Percentiles rank a stretch among this genome's conserved stretches.
These are phyloP conservation scores for Aphanomyces cochlioides DNA, from an alignment of 352 stramenopile species.

Conservation along the genomic window DNA sequence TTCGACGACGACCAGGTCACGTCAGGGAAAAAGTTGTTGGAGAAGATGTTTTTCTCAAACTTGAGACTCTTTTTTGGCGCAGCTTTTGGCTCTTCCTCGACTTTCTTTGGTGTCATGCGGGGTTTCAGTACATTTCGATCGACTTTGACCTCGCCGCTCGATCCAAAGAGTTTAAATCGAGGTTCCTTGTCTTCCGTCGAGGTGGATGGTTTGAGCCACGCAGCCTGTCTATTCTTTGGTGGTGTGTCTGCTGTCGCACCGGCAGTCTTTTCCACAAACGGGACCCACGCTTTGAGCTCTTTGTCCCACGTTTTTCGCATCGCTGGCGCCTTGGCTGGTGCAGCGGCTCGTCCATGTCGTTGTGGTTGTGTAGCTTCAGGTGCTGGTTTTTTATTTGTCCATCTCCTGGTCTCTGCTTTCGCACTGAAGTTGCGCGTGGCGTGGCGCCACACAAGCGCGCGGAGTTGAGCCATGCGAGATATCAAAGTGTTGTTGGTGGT, in stretches of 20 bases:
- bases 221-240: not conserved
- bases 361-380: not conserved
- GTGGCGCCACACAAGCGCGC: not conserved
- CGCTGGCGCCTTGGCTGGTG: not conserved
- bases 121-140: not conserved
- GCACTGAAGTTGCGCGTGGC: not conserved
- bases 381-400: not conserved
- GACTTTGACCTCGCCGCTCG: slow-evolving; percentile 14
- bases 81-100: not conserved
- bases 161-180: slow-evolving; percentile 24
- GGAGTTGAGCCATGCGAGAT: slow-evolving; percentile 18
- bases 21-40: slow-evolving; percentile 64
- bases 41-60: slow-evolving; percentile 85
- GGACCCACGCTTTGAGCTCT: slow-evolving; percentile 26
- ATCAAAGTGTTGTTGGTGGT: not conserved
- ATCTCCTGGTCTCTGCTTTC: not conserved
- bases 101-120: too few relatives aligned
- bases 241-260: not conserved
- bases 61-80: slow-evolving; percentile 56
- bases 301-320: slow-evolving; percentile 28
- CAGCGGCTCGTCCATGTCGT: not conserved
- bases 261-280: slow-evolving; percentile 3
- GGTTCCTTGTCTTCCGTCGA: not conserved
- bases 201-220: slow-evolving; percentile 13
- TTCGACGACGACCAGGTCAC: slow-evolving; percentile 67